Percentiles rank a stretch among this genome's conserved stretches.
Conservation (phyloP, 2,329 filamentous ascomycete species). For the Cordyceps javanica region DNA sequence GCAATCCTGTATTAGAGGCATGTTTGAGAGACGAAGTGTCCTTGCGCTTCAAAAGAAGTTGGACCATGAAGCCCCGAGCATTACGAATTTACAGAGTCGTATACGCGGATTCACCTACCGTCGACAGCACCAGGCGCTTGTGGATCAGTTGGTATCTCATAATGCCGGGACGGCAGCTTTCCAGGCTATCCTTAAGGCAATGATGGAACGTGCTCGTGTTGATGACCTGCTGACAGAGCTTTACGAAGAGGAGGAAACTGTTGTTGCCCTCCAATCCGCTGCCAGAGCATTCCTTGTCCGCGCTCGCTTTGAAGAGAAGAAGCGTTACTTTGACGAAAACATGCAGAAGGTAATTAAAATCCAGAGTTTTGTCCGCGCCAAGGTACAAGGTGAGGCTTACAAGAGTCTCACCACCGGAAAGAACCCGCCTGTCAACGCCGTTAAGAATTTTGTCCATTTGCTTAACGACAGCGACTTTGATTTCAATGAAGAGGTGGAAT, state of each 20-base stretch:
- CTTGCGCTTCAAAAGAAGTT: slow-evolving; percentile 48
- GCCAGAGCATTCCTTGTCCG: slow-evolving; percentile 70
- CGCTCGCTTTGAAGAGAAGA: slow-evolving; percentile 73
- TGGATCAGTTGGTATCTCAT: slow-evolving; percentile 65
- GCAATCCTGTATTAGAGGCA: slow-evolving; percentile 56
- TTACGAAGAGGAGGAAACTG: slow-evolving; percentile 73
- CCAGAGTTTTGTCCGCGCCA: slow-evolving; percentile 90
- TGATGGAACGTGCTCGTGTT: slow-evolving; percentile 69
- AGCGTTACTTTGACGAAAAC: slow-evolving; percentile 84
- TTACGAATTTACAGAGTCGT: slow-evolving; percentile 60
- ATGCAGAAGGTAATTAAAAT: slow-evolving; percentile 99
- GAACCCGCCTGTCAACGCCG: slow-evolving; percentile 91
- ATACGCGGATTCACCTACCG: slow-evolving; percentile 61
- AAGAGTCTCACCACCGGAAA: slow-evolving; percentile 94
- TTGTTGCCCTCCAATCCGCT: slow-evolving; percentile 68
- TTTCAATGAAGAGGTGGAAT: slow-evolving; percentile 97
- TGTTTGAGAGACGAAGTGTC: slow-evolving; percentile 49
- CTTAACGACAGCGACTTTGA: slow-evolving; percentile 98
- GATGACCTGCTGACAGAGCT: slow-evolving; percentile 70
- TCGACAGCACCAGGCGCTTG: slow-evolving; percentile 52
- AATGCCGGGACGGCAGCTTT: slow-evolving; percentile 61
- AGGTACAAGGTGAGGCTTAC: slow-evolving; percentile 95
- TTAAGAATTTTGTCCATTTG: slow-evolving; percentile 96
- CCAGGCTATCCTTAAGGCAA: slow-evolving; percentile 71
- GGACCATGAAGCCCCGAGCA: slow-evolving; percentile 47